Percentiles rank a stretch among this genome's conserved stretches.
phyloP scores from a whole-genome alignment of 106 monocot species.

The Apostasia ramifera region DNA sequence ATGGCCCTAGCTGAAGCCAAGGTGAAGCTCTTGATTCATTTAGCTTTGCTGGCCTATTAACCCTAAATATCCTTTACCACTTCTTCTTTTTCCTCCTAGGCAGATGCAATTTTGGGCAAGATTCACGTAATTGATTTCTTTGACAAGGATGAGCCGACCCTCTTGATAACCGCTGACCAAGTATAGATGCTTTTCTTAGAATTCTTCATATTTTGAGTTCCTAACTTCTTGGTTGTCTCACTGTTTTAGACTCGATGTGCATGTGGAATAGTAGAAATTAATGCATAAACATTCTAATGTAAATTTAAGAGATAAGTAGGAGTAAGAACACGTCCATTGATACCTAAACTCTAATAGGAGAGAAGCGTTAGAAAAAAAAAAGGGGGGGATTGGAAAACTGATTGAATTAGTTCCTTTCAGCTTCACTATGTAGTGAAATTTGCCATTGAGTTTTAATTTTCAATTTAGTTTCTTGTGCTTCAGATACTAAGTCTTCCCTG shows the following conservation, averaged over 20 bases:
- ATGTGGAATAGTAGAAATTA: too few relatives aligned
- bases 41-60: not conserved
- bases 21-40: not conserved
- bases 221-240: not conserved
- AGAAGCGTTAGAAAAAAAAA: too few relatives aligned
- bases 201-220: not conserved
- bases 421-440: too few relatives aligned
- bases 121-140: constrained; percentile 24
- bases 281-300: too few relatives aligned
- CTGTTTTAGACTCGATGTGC: not conserved
- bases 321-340: too few relatives aligned
- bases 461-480: too few relatives aligned
- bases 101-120: constrained; percentile 60
- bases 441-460: too few relatives aligned
- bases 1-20: constrained; percentile 68
- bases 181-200: constrained; percentile 9
- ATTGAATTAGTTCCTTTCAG: too few relatives aligned
- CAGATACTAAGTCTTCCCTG: too few relatives aligned
- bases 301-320: too few relatives aligned
- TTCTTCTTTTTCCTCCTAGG: constrained; percentile 25
- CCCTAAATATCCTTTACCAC: not conserved
- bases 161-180: constrained; percentile 84
- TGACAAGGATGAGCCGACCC: constrained; percentile 32
- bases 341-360: too few relatives aligned
- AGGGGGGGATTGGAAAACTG: too few relatives aligned